A percentile compares a stretch with the other conserved stretches of the same genome.
phyloP scores from a whole-genome alignment of 2,329 filamentous ascomycete species.

The Aspergillus amoenus region DNA sequence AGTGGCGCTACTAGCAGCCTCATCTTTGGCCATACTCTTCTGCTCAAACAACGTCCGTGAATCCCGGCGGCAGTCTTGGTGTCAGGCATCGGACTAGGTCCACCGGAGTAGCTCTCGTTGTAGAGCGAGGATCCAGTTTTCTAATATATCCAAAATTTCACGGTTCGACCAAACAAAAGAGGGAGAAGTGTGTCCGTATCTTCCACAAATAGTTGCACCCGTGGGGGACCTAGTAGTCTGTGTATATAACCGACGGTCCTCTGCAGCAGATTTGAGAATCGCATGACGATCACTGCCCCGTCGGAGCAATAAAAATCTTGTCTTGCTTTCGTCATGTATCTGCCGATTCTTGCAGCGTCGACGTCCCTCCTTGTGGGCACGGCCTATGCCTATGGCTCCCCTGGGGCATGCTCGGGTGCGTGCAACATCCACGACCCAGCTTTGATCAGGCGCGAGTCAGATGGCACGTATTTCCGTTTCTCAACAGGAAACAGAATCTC shows the following conservation, averaged over 20 bases:
- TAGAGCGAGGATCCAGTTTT: not conserved
- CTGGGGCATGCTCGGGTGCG: conserved; percentile 30
- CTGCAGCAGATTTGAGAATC: not conserved
- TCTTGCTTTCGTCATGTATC: conserved; percentile 7
- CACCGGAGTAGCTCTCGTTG: conserved; percentile 6
- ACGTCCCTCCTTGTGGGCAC: conserved; percentile 13
- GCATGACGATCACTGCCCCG: not conserved
- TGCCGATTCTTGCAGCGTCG: conserved; percentile 5
- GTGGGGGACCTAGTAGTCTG: not conserved
- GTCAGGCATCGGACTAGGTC: not conserved
- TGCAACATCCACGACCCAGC: conserved; percentile 49
- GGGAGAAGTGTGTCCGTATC: not conserved
- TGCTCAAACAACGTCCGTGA: not conserved
- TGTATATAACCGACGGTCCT: conserved; percentile 2
- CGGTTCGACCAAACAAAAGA: not conserved
- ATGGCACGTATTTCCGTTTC: conserved; percentile 55
- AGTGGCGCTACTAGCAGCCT: not conserved
- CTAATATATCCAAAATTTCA: not conserved
- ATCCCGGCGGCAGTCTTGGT: not conserved
- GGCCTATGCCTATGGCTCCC: conserved; percentile 30
- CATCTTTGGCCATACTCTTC: not conserved
- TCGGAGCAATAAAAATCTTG: not conserved
- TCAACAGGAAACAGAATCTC: conserved; percentile 53
- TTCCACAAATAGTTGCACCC: conserved; percentile 4
- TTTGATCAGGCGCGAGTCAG: conserved; percentile 47